Evolutionary conservation across 2,329 filamentous ascomycete genomes (phyloP), one percentile per base, ranked within the genome.

Genomic region (Remersonia thermophila): DNA sequence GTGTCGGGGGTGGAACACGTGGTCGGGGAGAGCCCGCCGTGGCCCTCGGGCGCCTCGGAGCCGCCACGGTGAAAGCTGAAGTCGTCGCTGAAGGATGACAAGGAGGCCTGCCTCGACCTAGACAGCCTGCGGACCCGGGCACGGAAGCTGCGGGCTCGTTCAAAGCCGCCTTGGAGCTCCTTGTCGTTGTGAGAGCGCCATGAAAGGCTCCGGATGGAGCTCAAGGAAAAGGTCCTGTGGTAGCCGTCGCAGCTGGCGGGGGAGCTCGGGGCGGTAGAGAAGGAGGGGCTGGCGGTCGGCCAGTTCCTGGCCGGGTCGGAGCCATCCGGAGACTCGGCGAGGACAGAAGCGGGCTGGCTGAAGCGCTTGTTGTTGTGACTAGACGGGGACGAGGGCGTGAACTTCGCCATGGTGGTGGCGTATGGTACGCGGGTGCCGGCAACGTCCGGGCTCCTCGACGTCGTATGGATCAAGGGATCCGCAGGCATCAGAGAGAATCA

Each of bases 11-110:
- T 27, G 36, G 48, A 30, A 47, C 20, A 23, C n/a, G n/a, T n/a
- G n/a, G 9, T 9, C 20, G 54, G 33, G 14, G 43, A 46, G 9
- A 48, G 29, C 13, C 51, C 49, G 28, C 44, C 41, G 12, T 49
- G 42, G 12, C 49, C 46, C 26, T 53, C 51, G 3, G 56, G 58
- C 14, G 52, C 39, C 5, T 45, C 44, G 6, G 56, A 59, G 30
- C 47, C 46, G 3, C 54, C 50, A 11, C 54, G 54, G 23, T 9
- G 20, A 23, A 23, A 9, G 20, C 42, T 49, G 18, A 47, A 39
- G 11, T 35, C 29, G n/a, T 49, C 47, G 27, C 47, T 41, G 2
- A 29, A 36, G 2, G 48, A 44, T 2, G 48, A 44, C 3, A 48
- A 42, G 3, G 50, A 52, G 5, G 37, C 25, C 7, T 41, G 41